Percentiles rank a stretch among this genome's conserved stretches.
Evolutionary conservation across 2,329 filamentous ascomycete species (phyloP).

Genomic region (Aspergillus eucalypticola): DNA sequence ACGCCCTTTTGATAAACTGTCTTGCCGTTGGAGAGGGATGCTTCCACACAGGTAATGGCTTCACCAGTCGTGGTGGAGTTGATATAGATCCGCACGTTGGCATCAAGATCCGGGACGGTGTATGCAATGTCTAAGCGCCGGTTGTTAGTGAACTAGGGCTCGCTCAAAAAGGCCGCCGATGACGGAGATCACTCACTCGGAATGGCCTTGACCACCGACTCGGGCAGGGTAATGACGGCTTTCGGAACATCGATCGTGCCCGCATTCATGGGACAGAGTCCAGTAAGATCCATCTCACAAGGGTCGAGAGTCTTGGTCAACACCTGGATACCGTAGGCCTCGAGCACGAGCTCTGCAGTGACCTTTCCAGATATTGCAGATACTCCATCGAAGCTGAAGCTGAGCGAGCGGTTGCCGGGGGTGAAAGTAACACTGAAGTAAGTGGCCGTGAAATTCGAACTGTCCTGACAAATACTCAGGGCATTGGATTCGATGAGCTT

Average conservation of each 20-base stretch:
- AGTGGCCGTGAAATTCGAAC: slow-evolving; percentile 82
- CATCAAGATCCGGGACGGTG: slow-evolving; percentile 86
- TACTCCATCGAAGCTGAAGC: slow-evolving; percentile 74
- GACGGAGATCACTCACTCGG: slow-evolving; percentile 55
- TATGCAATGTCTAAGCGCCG: slow-evolving; percentile 70
- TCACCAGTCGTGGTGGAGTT: slow-evolving; percentile 65
- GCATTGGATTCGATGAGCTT: slow-evolving; percentile 77
- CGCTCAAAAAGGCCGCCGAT: neutral
- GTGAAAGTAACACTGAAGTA: slow-evolving; percentile 76
- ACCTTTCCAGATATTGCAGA: slow-evolving; percentile 60
- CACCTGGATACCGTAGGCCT: slow-evolving; percentile 79
- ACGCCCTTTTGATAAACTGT: slow-evolving; percentile 87
- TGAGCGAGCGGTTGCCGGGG: slow-evolving; percentile 65
- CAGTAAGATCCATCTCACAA: slow-evolving; percentile 67
- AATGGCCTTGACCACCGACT: slow-evolving; percentile 62
- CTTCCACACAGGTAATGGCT: slow-evolving; percentile 82
- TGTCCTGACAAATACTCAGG: slow-evolving; percentile 77
- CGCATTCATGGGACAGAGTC: slow-evolving; percentile 87
- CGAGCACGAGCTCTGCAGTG: slow-evolving; percentile 62
- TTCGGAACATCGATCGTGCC: slow-evolving; percentile 72
- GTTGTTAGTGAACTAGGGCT: neutral
- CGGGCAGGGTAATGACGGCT: slow-evolving; percentile 65
- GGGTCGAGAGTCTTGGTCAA: slow-evolving; percentile 71
- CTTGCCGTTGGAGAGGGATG: slow-evolving; percentile 84
- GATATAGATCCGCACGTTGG: slow-evolving; percentile 78